Percentiles rank a stretch among this genome's conserved stretches.
Conservation (phyloP, 2,329 filamentous ascomycete genomes). For the Botrytis paeoniae region DNA sequence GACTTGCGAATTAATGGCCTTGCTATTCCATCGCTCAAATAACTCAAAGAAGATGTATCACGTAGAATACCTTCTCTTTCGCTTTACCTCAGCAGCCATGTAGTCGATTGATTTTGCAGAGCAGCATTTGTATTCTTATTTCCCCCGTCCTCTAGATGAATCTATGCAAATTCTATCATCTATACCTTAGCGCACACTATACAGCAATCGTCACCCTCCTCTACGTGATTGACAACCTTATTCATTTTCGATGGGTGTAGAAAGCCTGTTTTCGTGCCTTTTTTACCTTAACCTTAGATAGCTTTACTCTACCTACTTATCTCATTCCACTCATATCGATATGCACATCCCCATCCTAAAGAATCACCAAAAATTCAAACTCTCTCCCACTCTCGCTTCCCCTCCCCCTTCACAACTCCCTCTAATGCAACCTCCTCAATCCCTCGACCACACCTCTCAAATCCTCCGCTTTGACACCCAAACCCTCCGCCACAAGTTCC, state of each 20-base stretch:
- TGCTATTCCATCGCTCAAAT: not conserved
- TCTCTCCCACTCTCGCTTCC: not conserved
- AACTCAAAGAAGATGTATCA: not conserved
- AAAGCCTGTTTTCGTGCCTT: not conserved
- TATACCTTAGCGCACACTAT: not conserved
- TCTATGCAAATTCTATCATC: not conserved
- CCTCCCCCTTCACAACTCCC: not conserved
- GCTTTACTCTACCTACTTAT: not conserved
- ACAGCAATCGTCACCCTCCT: not conserved
- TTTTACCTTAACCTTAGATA: not conserved
- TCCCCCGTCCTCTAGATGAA: not conserved
- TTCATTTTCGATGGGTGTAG: not conserved
- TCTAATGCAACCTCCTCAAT: constrained; percentile 59
- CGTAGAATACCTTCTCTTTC: not conserved
- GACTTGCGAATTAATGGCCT: not conserved
- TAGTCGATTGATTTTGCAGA: not conserved
- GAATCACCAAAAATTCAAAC: not conserved
- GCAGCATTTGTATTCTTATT: not conserved
- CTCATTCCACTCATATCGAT: not conserved
- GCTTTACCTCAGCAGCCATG: not conserved
- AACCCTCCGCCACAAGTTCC: constrained; percentile 51
- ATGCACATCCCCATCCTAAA: not conserved
- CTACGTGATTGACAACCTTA: not conserved
- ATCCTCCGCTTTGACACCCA: constrained; percentile 59
- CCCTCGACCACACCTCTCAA: constrained; percentile 62